These are phyloP conservation scores for Colletotrichum echinochloae DNA, from an alignment of 2,329 filamentous ascomycete species.

Conservation along the genomic window DNA sequence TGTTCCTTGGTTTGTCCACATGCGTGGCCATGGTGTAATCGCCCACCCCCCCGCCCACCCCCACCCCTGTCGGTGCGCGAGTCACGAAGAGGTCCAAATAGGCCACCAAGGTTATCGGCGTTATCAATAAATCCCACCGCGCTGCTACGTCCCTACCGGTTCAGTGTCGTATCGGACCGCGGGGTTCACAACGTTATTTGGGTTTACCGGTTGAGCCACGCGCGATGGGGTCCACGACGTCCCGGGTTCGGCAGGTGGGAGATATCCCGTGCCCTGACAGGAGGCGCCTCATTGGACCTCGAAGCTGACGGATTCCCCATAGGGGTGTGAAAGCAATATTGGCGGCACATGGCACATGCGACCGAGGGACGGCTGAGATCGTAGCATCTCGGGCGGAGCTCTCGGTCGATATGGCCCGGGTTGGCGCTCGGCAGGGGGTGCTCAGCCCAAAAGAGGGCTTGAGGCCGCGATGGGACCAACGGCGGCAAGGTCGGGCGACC, in stretches of 20 bases:
- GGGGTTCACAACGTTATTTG: conserved; percentile 22
- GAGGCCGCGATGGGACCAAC: conserved; percentile 24
- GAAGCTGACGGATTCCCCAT: conserved; percentile 1
- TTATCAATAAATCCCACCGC: conserved; percentile 22
- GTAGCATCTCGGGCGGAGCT: conserved; percentile 37
- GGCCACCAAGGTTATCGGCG: conserved; percentile 20
- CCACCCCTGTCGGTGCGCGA: conserved; percentile 16
- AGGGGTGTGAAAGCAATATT: not conserved
- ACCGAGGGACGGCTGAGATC: conserved; percentile 27
- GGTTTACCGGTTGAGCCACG: not conserved
- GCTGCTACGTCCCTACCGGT: conserved; percentile 24
- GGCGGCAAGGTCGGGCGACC: conserved; percentile 21
- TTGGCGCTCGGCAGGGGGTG: conserved; percentile 20
- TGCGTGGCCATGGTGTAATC: not conserved
- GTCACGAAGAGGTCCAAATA: conserved; percentile 22
- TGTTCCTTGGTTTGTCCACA: conserved; percentile 18
- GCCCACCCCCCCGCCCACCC: not conserved
- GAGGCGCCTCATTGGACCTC: conserved; percentile 19
- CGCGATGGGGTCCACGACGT: not conserved
- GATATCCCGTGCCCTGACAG: conserved; percentile 23
- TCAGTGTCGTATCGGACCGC: conserved; percentile 30
- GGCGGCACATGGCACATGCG: conserved; percentile 36
- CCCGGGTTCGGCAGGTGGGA: conserved; percentile 4
- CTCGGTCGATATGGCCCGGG: conserved; percentile 30
- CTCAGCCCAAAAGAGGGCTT: conserved; percentile 29